Base-by-base conservation (phyloP, 2,329 filamentous ascomycete genomes). In the Hirsutella rhossiliensis region DNA sequence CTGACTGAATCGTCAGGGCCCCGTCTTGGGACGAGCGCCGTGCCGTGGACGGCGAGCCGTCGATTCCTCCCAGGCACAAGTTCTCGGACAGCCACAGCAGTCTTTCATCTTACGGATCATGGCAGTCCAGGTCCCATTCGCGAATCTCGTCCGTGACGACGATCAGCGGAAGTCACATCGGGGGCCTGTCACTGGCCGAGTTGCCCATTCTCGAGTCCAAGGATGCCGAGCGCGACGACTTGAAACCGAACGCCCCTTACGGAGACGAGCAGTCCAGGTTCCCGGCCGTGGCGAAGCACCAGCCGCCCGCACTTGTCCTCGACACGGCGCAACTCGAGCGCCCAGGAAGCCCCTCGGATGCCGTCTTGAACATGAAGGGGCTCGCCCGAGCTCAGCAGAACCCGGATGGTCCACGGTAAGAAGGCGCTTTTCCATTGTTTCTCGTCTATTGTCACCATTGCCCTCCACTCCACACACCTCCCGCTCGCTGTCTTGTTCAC, bases 91-190 rank as follows among this genome's bases (percentile, higher is more conserved):
- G 73, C 50, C 64, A 67, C 43, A 72, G 72, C 61, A 77, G 69
- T 44, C 56, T 73, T 15, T 72, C 72, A 3, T 73, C 68, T 2
- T 69, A 68, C 52, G 64, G 65, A 17, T 69, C 70, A 3, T 68
- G 71, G 3, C 65, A 62, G 1, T 73, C 70, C 1, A 58, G 61
- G 13, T 61, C 64, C 1, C 72, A 76, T 52, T 77, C 74, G 2
- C 64, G 73, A 32, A 64, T 74, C 41, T 76, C 74, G 2, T 77
- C 73, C 1, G 62, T 69, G 38, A 76, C 74, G 2, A 76, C 72
- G 0, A 61, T 71, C 19, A 67, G 67, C 42, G 66, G 67, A 11
- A 56, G 62, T 8, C 62, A 64, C 45, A 54, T 59, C 12, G 52
- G 63, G 36, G 56, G 55, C 13, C 52, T 59, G 11, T 55, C 62